These are phyloP conservation scores for Fusarium sacchari DNA, from an alignment of 2,329 filamentous ascomycete genomes.

Conservation along the genomic window DNA sequence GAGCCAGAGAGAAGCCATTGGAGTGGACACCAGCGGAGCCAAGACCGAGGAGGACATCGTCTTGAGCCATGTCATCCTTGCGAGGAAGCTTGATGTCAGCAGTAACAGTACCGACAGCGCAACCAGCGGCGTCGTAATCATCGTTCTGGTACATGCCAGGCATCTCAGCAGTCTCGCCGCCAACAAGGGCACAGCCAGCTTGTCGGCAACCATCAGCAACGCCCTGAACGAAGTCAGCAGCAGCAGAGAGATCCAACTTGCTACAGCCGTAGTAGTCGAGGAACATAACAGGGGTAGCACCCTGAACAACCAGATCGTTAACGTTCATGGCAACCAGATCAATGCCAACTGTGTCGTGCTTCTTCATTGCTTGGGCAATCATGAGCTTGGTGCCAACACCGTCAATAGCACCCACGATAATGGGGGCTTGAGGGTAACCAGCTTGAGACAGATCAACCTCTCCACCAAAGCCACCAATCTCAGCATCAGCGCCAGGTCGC, in stretches of 20 bases:
- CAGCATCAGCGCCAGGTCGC: conserved; percentile 86
- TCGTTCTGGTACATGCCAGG: conserved; percentile 89
- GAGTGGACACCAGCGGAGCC: conserved; percentile 90
- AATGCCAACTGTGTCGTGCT: conserved; percentile 95
- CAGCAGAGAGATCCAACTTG: conserved; percentile 80
- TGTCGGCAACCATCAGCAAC: conserved; percentile 88
- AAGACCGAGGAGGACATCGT: conserved; percentile 87
- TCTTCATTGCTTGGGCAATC: conserved; percentile 88
- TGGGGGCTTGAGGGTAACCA: conserved; percentile 78
- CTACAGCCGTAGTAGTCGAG: conserved; percentile 98
- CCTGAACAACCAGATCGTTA: conserved; percentile 96
- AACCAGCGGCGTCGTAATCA: conserved; percentile 93
- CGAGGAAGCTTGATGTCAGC: conserved; percentile 77
- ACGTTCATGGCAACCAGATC: conserved; percentile 99
- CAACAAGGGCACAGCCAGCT: conserved; percentile 89
- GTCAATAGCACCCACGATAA: conserved; percentile 93
- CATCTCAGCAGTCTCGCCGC: conserved; percentile 98
- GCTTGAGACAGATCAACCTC: conserved; percentile 69
- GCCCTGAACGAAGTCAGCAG: conserved; percentile 88
- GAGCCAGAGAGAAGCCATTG: conserved; percentile 97
- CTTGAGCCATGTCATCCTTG: conserved; percentile 77
- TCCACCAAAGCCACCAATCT: conserved; percentile 96
- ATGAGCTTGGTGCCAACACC: conserved; percentile 97
- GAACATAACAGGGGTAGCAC: conserved; percentile 94
- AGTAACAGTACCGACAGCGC: conserved; percentile 85